Percentiles rank a stretch among this genome's conserved stretches.
Evolutionary conservation across 805 yeast genomes (phyloP).

Genomic region (Kockiozyma suomiensis): DNA sequence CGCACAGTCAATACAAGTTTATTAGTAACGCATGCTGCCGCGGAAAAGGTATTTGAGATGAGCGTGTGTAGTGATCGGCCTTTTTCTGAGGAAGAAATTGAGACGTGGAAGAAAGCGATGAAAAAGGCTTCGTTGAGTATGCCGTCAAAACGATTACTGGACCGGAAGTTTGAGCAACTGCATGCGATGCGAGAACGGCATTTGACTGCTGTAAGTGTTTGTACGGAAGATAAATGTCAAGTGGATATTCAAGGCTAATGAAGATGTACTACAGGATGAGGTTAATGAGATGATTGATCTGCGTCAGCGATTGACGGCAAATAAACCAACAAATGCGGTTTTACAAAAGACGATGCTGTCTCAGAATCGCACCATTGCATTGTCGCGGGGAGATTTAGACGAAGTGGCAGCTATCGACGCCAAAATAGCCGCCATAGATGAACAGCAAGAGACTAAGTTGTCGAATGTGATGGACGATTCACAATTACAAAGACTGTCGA

Average conservation of each 20-base stretch:
- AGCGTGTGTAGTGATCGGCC: slow-evolving; percentile 77
- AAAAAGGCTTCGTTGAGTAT: slow-evolving; percentile 57
- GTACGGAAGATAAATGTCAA: slow-evolving; percentile 35
- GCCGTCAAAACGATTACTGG: slow-evolving; percentile 67
- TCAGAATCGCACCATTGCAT: slow-evolving; percentile 76
- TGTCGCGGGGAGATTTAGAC: slow-evolving; percentile 47
- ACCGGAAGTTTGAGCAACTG: slow-evolving; percentile 64
- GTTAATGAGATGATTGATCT: slow-evolving; percentile 76
- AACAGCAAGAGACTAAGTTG: slow-evolving; percentile 4
- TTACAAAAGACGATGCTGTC: slow-evolving; percentile 68
- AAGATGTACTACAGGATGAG: slow-evolving; percentile 44
- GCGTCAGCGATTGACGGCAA: slow-evolving; percentile 64
- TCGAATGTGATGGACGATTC: slow-evolving; percentile 19
- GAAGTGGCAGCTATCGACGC: slow-evolving; percentile 42
- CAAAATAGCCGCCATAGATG: slow-evolving; percentile 40
- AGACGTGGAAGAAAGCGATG: slow-evolving; percentile 64
- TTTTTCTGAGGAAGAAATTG: slow-evolving; percentile 71
- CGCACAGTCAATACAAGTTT: slow-evolving; percentile 60
- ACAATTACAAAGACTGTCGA: slow-evolving; percentile 53
- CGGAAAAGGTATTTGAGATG: slow-evolving; percentile 74
- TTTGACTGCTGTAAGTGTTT: slow-evolving; percentile 53
- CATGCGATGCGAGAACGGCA: slow-evolving; percentile 64
- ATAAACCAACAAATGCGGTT: slow-evolving; percentile 73
- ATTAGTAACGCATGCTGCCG: slow-evolving; percentile 78
- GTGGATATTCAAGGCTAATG: neutral